Base-by-base conservation (phyloP, 306 rosid species). In the Cotoneaster glaucophyllus region DNA sequence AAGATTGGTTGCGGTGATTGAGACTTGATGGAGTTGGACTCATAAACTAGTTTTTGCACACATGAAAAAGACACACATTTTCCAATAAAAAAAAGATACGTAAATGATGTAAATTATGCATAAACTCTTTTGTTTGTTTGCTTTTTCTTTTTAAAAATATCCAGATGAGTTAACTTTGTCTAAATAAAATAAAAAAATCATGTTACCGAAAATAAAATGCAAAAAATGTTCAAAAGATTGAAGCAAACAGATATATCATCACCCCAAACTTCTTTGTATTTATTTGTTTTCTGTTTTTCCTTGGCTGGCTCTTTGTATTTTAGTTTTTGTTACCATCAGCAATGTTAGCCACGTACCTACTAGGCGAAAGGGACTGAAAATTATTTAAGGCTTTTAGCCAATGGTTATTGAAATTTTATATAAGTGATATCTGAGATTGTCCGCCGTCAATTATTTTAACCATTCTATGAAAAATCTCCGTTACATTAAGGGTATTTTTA, bases 391-490 rank as follows among this genome's bases (percentile, higher is more conserved):
- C 9, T 37, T 34, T 34, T 34, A 6, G 39, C 2, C 39, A 34
- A 34, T 6, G 8, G 9, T 37, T 10, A 7, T 37, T 37, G 41
- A 34, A 34, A 34, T 34, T 34, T 6, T 34, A 34, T 34, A 34
- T 0, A 34, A 34, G 39, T 34, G 8, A 1, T 34, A 0, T 34
- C 0, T 34, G 8, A 34, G 0, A 34, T 37, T 37, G 0, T 37
- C 10, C 2, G 7, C 0, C 10, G 10, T 37, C 2, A 7, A 7
- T 37, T 0, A 37, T 37, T 37, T 37, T 37, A 7, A 0, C 1
- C 0, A 37, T 37, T 37, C 0, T 2, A 0, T 37, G 2, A 37
- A 37, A 34, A 37, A 37, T 37, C 9, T 2, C 0, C 0, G 10
- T 37, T 37, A 34, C 39, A 34, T 34, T 34, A 0, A 37, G 41